These are phyloP conservation scores for Dothideomycetes sp. DNA, from an alignment of 2,329 filamentous ascomycete genomes.

Conservation along the genomic window DNA sequence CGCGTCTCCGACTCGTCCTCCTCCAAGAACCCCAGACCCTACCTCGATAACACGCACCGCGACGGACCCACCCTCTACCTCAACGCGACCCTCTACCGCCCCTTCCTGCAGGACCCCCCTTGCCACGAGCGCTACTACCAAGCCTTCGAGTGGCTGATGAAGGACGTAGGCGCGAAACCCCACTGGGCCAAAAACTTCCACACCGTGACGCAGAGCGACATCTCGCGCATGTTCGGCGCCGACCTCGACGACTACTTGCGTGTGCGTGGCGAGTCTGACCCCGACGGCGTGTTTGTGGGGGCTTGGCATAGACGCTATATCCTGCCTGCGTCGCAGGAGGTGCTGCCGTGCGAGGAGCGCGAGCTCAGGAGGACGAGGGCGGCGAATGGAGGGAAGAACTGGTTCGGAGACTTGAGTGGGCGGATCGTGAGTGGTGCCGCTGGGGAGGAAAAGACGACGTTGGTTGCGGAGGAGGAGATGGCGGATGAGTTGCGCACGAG, in stretches of 20 bases:
- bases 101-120: slow-evolving; percentile 67
- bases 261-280: slow-evolving; percentile 61
- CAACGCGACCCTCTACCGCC: slow-evolving; percentile 80
- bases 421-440: too few relatives aligned
- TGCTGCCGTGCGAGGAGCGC: slow-evolving; percentile 32
- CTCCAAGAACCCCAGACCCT: slow-evolving; percentile 43
- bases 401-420: slow-evolving; percentile 22
- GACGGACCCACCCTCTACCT: slow-evolving; percentile 72
- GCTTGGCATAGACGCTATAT: slow-evolving; percentile 76
- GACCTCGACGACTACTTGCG: slow-evolving; percentile 55
- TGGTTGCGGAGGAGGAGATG: too few relatives aligned
- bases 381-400: slow-evolving; percentile 32
- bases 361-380: slow-evolving; percentile 24
- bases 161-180: slow-evolving; percentile 66
- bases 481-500: too few relatives aligned
- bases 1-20: slow-evolving; percentile 61
- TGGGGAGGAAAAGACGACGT: too few relatives aligned
- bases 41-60: slow-evolving; percentile 59
- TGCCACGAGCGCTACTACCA: slow-evolving; percentile 71
- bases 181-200: slow-evolving; percentile 93
- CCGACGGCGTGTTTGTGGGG: slow-evolving; percentile 78
- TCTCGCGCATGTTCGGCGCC: slow-evolving; percentile 55
- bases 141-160: slow-evolving; percentile 86
- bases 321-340: slow-evolving; percentile 23
- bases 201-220: slow-evolving; percentile 44